Conservation (phyloP, 2,329 filamentous ascomycete genomes). For the Colletotrichum sp. region DNA sequence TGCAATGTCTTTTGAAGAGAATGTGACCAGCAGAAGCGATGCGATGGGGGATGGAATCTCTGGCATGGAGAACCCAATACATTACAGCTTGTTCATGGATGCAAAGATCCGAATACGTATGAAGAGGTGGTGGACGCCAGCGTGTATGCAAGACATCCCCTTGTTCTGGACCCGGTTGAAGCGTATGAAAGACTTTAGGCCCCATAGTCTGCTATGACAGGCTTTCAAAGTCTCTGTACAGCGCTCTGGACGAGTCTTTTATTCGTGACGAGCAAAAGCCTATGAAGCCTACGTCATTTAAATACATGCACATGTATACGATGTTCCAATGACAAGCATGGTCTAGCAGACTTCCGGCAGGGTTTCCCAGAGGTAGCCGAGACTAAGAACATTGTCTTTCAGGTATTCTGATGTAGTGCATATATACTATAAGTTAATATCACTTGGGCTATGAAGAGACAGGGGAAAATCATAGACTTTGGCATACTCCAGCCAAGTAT, state of each 20-base stretch:
- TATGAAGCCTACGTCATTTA: not conserved
- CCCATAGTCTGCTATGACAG: not conserved
- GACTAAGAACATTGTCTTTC: not conserved
- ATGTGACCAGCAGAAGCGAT: not conserved
- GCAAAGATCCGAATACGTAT: not conserved
- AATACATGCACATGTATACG: not conserved
- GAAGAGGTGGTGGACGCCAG: not conserved
- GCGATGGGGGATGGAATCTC: not conserved
- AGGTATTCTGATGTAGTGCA: not conserved
- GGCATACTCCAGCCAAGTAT: not conserved
- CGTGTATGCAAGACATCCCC: not conserved
- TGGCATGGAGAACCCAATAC: not conserved
- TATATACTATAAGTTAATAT: fast-evolving
- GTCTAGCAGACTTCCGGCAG: not conserved
- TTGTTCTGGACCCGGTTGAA: not conserved
- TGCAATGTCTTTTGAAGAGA: not conserved
- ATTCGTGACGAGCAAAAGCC: not conserved
- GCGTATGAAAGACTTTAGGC: not conserved
- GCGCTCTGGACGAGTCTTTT: too few species aligned
- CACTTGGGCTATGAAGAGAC: not conserved
- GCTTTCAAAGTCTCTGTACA: not conserved
- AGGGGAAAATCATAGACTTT: not conserved
- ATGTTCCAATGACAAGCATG: not conserved
- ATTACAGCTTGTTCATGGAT: fast-evolving
- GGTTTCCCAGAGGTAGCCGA: not conserved